Evolutionary conservation across 352 stramenopile genomes (phyloP).

Genomic region (Stramenopiles sp.): DNA sequence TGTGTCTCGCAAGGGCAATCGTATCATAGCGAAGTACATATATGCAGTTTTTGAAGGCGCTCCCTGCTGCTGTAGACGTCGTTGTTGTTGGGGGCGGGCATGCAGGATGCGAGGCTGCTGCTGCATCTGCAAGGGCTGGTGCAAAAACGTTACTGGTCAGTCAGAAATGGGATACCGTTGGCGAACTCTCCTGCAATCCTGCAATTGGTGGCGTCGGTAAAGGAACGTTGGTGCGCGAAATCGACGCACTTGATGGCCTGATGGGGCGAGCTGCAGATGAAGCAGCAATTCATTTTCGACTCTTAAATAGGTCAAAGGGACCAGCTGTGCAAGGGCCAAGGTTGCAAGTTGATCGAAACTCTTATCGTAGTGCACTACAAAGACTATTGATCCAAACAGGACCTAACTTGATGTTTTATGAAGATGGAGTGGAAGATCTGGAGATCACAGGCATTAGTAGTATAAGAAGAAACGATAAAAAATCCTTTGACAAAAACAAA

Average conservation of each 20-base stretch:
- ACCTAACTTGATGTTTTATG: conserved; percentile 69
- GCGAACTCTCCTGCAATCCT: conserved; percentile 95
- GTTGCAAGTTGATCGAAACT: conserved; percentile 87
- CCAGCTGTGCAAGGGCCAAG: conserved; percentile 60
- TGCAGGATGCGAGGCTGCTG: conserved; percentile 65
- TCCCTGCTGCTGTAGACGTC: conserved; percentile 34
- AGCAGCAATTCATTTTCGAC: conserved; percentile 82
- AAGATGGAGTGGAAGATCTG: conserved; percentile 85
- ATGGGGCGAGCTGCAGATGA: conserved; percentile 85
- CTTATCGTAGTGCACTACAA: conserved; percentile 44
- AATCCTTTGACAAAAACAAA: conserved; percentile 15
- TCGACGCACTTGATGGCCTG: conserved; percentile 90
- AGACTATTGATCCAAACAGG: conserved; percentile 29
- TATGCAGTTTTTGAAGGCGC: not conserved
- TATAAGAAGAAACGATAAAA: no score
- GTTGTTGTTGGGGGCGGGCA: conserved; percentile 72
- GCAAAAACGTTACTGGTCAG: conserved; percentile 83
- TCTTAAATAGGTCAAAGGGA: conserved; percentile 79
- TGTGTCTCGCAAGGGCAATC: no score
- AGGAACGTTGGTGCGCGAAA: conserved; percentile 88
- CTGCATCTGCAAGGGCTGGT: conserved; percentile 59
- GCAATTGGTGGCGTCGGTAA: conserved; percentile 95
- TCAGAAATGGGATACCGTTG: conserved; percentile 77
- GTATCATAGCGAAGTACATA: no score
- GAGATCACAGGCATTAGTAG: conserved; percentile 40